phyloP scores from a whole-genome alignment of 1,284 basidiomycete species.

The Irpex sp. region DNA sequence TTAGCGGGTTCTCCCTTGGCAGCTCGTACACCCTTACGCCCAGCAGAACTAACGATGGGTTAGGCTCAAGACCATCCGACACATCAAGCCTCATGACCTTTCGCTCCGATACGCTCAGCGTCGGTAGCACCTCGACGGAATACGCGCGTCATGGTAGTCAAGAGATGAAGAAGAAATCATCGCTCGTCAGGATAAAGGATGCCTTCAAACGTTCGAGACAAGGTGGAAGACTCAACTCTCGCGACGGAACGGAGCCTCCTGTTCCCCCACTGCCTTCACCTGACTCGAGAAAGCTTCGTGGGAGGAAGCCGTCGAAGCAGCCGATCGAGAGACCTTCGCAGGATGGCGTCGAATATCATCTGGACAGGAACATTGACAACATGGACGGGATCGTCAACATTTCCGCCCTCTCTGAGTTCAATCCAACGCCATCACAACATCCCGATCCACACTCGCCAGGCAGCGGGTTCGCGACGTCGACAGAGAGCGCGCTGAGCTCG shows the following conservation, averaged over 20 bases:
- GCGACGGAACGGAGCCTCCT: not conserved
- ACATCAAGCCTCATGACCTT: slow-evolving; percentile 18
- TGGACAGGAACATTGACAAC: slow-evolving; percentile 77
- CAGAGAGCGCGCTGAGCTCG: slow-evolving; percentile 19
- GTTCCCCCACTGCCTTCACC: slow-evolving; percentile 6
- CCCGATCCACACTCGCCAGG: slow-evolving; percentile 37
- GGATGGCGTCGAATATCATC: slow-evolving; percentile 33
- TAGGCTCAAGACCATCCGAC: not conserved
- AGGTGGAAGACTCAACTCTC: not conserved
- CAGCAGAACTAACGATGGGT: not conserved
- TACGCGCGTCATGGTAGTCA: slow-evolving; percentile 2
- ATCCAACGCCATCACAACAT: slow-evolving; percentile 13
- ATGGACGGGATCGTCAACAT: slow-evolving; percentile 84
- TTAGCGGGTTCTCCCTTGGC: not conserved
- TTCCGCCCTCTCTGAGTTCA: slow-evolving; percentile 25
- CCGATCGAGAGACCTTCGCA: slow-evolving; percentile 20
- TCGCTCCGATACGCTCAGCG: slow-evolving; percentile 21
- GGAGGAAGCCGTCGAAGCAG: slow-evolving; percentile 18
- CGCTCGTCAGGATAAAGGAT: slow-evolving; percentile 14
- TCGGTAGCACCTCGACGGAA: slow-evolving; percentile 18
- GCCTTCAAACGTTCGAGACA: not conserved
- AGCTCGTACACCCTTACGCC: not conserved
- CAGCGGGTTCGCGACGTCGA: slow-evolving; percentile 30
- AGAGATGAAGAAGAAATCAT: slow-evolving; percentile 14
- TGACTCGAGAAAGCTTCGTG: slow-evolving; percentile 7